A percentile compares a stretch with the other conserved stretches of the same genome.
Evolutionary conservation across 139 green algal genomes (phyloP).

Genomic region (Mychonastes homosphaera): DNA sequence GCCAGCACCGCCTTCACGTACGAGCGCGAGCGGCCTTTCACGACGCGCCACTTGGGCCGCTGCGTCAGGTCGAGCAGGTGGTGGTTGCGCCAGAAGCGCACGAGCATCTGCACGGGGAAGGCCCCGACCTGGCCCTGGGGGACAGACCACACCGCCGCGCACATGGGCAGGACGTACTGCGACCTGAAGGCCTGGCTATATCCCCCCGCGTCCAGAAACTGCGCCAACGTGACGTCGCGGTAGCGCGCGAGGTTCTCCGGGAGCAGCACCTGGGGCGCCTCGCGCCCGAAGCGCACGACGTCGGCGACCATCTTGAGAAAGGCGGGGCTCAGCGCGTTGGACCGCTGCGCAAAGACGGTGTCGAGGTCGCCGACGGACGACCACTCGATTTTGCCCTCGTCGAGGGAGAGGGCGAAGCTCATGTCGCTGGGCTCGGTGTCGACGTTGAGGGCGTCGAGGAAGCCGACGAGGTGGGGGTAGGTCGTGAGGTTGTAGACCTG

Average conservation of each 20-base stretch:
- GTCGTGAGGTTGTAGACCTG: constrained; percentile 92
- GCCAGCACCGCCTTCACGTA: constrained; percentile 65
- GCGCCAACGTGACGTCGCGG: constrained; percentile 51
- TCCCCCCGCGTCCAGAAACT: constrained; percentile 57
- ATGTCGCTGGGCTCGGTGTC: constrained; percentile 83
- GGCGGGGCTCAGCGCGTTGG: constrained; percentile 50
- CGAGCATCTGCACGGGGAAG: constrained; percentile 76
- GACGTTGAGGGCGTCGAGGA: constrained; percentile 80
- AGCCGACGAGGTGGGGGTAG: constrained; percentile 85
- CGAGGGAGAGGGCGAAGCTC: constrained; percentile 81
- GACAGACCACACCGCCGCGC: constrained; percentile 90
- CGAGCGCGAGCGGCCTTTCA: constrained; percentile 56
- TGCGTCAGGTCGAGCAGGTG: constrained; percentile 86
- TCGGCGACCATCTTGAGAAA: constrained; percentile 85
- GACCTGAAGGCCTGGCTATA: constrained; percentile 62
- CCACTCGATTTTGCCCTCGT: constrained; percentile 31
- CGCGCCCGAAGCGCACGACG: constrained; percentile 75
- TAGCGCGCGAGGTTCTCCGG: constrained; percentile 25
- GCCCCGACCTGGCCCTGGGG: constrained; percentile 59
- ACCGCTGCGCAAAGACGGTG: constrained; percentile 73
- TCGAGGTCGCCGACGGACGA: constrained; percentile 34
- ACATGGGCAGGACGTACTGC: constrained; percentile 92
- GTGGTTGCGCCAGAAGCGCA: constrained; percentile 95
- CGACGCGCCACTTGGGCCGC: constrained; percentile 79
- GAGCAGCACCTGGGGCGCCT: constrained; percentile 61